These are phyloP conservation scores for Xerocomus potaroensis DNA, from an alignment of 768 basidiomycete species.

Conservation along the genomic window DNA sequence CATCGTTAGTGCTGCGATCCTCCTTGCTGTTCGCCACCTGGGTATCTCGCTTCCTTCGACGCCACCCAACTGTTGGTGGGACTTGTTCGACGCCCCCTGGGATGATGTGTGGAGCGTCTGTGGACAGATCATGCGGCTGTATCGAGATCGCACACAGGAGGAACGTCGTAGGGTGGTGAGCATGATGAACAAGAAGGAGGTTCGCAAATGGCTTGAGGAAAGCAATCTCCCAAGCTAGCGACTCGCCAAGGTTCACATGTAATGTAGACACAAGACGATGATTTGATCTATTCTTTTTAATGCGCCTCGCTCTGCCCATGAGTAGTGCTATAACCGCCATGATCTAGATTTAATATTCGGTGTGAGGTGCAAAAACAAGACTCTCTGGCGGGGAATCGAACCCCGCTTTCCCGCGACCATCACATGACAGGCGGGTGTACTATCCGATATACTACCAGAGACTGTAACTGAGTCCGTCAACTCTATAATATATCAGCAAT, in stretches of 20 bases:
- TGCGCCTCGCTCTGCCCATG: neutral
- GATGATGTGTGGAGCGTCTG: slow-evolving; percentile 86
- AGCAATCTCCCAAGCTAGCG: slow-evolving; percentile 15
- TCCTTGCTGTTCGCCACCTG: slow-evolving; percentile 72
- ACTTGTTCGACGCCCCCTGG: slow-evolving; percentile 87
- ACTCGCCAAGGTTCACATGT: neutral
- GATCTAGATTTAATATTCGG: no score
- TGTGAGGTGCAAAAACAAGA: neutral
- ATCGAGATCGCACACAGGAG: slow-evolving; percentile 46
- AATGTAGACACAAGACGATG: neutral
- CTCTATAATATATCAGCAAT: neutral
- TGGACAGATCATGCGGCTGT: slow-evolving; percentile 82
- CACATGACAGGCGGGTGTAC: slow-evolving; percentile 46
- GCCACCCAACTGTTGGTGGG: slow-evolving; percentile 83
- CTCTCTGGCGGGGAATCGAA: slow-evolving; percentile 47
- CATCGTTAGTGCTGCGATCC: slow-evolving; percentile 86
- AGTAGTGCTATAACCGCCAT: neutral
- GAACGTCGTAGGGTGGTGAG: slow-evolving; percentile 47
- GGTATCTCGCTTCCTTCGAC: slow-evolving; percentile 68
- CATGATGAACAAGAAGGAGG: slow-evolving; percentile 72
- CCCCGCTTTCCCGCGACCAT: slow-evolving; percentile 38
- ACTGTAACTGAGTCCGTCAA: neutral
- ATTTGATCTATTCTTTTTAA: neutral
- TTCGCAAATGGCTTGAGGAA: slow-evolving; percentile 80
- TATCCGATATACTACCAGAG: slow-evolving; percentile 50